Conservation (phyloP, 2,329 filamentous ascomycete genomes). For the Didymella exigua region DNA sequence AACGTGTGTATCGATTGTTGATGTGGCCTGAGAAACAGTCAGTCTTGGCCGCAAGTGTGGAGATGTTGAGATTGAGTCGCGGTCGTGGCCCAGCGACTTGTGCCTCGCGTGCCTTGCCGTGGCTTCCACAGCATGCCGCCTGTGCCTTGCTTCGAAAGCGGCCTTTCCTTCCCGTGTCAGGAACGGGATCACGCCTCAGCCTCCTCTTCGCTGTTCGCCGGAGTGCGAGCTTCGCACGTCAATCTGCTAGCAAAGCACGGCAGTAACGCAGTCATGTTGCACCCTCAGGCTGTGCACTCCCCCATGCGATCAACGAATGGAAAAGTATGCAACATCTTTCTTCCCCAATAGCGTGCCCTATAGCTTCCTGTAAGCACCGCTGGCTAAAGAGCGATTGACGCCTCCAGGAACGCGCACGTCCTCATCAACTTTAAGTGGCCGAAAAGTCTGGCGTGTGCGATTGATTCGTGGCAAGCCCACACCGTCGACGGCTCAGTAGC, state of each 20-base stretch:
- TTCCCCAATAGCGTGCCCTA: background rate
- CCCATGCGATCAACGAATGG: conserved; percentile 2
- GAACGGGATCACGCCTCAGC: background rate
- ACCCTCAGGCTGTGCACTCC: conserved; percentile 4
- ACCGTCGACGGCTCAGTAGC: background rate
- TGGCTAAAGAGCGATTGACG: conserved; percentile 1
- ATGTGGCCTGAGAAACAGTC: background rate
- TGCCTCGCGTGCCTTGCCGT: conserved; percentile 8
- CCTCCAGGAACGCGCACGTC: conserved; percentile 13
- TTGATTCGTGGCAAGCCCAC: background rate
- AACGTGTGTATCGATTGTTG: conserved; percentile 5
- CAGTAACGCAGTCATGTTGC: background rate
- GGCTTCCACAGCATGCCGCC: background rate
- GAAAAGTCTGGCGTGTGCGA: background rate
- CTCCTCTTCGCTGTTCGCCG: background rate
- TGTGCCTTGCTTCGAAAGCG: conserved; percentile 6
- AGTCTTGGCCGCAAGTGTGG: conserved; percentile 6
- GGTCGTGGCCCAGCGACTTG: background rate
- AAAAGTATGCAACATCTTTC: background rate
- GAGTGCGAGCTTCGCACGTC: background rate
- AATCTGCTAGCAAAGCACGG: conserved; percentile 5
- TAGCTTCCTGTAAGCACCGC: background rate
- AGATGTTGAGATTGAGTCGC: conserved; percentile 8
- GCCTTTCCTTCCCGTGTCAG: background rate
- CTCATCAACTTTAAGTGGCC: background rate